Conservation (phyloP, 768 basidiomycete species). For the Auricularia sp. region DNA sequence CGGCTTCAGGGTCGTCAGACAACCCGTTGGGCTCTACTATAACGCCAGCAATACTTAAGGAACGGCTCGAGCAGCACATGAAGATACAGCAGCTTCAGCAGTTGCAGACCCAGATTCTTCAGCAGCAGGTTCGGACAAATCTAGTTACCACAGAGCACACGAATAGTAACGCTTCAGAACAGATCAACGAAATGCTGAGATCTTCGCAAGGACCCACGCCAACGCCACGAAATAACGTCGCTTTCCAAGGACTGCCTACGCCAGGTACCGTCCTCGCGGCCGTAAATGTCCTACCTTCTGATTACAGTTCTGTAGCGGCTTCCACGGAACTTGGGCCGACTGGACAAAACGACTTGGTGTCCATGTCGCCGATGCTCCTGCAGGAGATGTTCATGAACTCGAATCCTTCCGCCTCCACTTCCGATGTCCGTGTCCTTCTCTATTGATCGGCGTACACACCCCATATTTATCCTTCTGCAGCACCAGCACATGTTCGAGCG, state of each 20-base stretch:
- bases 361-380: slow-evolving; percentile 46
- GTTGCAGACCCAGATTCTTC: slow-evolving; percentile 76
- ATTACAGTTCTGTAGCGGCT: slow-evolving; percentile 30
- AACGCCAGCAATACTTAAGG: slow-evolving; percentile 12
- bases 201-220: slow-evolving; percentile 25
- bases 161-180: slow-evolving; percentile 1
- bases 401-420: not conserved
- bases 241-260: slow-evolving; percentile 52
- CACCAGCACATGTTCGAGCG: not conserved
- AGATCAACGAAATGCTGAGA: slow-evolving; percentile 20
- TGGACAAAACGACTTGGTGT: slow-evolving; percentile 44
- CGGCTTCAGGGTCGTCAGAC: not conserved
- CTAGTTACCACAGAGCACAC: not conserved
- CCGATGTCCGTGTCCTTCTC: slow-evolving; percentile 10
- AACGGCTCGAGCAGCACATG: slow-evolving; percentile 38
- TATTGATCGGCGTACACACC: slow-evolving; percentile 10
- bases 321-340: slow-evolving; percentile 61
- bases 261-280: slow-evolving; percentile 39
- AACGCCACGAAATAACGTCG: slow-evolving; percentile 18
- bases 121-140: slow-evolving; percentile 61
- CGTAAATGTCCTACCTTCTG: slow-evolving; percentile 12
- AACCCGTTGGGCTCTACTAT: not conserved
- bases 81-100: slow-evolving; percentile 72
- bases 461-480: slow-evolving; percentile 12
- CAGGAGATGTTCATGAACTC: slow-evolving; percentile 15